Conservation (phyloP, 495 filamentous ascomycete genomes). For the Rostrohypoxylon terebratum region DNA sequence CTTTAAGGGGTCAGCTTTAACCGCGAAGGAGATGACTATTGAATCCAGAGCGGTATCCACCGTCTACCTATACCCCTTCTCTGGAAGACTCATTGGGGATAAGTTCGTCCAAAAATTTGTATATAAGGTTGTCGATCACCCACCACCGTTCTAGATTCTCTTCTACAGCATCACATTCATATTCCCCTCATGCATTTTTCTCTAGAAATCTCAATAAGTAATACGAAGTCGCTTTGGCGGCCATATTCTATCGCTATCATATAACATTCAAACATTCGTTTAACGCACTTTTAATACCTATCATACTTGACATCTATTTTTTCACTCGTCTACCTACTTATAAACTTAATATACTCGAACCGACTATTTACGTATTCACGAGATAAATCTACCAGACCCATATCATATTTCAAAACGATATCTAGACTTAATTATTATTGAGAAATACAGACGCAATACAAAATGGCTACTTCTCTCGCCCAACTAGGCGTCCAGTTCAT, state of each 20-base stretch:
- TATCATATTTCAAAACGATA: not conserved
- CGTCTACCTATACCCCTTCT: not conserved
- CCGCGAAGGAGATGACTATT: conserved; percentile 10
- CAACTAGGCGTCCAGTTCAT: conserved; percentile 34
- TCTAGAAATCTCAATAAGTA: conserved; percentile 17
- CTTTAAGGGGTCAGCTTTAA: conserved; percentile 14
- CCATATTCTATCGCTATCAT: conserved; percentile 25
- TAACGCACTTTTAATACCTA: not conserved
- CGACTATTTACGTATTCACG: not conserved
- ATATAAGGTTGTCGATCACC: conserved; percentile 41
- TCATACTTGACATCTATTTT: not conserved
- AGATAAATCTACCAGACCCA: not conserved
- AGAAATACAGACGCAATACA: not conserved
- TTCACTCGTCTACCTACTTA: conserved; percentile 1
- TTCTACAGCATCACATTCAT: not conserved
- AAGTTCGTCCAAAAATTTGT: not conserved
- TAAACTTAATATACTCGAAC: not conserved
- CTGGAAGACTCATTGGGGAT: no score
- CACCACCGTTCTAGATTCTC: not conserved
- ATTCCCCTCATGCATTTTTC: conserved; percentile 9
- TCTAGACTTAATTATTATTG: not conserved
- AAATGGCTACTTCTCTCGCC: conserved; percentile 27
- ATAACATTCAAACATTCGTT: conserved; percentile 1
- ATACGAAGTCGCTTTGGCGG: conserved; percentile 28
- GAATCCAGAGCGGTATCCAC: not conserved